Evolutionary conservation across 768 basidiomycete species (phyloP), one percentile per base, ranked within the genome.

Genomic region (Clitopilus hobsonii): DNA sequence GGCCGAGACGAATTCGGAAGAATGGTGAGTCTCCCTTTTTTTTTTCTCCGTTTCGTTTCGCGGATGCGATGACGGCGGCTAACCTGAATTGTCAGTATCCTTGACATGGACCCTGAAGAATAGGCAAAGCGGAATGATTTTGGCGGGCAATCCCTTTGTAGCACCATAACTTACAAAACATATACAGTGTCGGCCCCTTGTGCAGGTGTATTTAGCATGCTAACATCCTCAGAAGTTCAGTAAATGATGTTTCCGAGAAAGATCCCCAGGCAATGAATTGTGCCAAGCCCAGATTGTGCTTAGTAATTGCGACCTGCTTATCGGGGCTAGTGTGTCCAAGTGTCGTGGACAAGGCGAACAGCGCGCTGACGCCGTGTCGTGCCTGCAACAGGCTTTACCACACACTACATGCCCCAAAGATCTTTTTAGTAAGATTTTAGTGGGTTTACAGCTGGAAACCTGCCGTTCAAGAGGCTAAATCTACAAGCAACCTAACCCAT

Each of bases 1-100:
- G 11, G 83, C 90, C 1, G 88, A 87, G 56, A 71, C 82, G 38
- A 87, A 91, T 64, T 95, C 94, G 0, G 91, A 94, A 67, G 88
- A 90, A 72, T 91, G 88, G 89, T 89, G 63, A 63, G 73, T 38
- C 30, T 6, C 14, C 7, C 14, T 29, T 2, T 24, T 26, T 28
- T 16, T 30, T 36, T 30, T 6, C 3, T n/a, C n/a, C n/a, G n/a
- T n/a, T n/a, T n/a, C n/a, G n/a, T n/a, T n/a, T n/a, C n/a, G n/a
- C n/a, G n/a, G n/a, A n/a, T n/a, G n/a, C n/a, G n/a, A n/a, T n/a
- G n/a, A 11, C 4, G 6, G 41, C 26, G 52, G 48, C 49, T 60
- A 38, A 56, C 45, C 52, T 47, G 3, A 11, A 26, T 26, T 24
- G 27, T 41, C 55, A 74, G 78, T 56, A 58, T 74, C n/a, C 63